Evolutionary conservation across 768 basidiomycete genomes (phyloP).

Genomic region (Pholiota conissans): DNA sequence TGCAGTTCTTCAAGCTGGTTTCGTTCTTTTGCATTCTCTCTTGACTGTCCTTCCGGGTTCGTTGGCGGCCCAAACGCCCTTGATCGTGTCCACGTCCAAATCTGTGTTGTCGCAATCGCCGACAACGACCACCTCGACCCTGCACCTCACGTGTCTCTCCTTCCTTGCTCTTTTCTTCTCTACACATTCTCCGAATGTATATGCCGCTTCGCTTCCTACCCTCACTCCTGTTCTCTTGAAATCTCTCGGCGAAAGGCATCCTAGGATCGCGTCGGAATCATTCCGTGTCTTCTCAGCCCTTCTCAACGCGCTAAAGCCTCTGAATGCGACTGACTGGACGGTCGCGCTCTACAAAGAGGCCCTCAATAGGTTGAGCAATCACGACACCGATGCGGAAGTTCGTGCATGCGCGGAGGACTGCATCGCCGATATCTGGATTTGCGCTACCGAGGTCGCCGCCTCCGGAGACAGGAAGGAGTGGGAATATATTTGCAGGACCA

Average conservation of each 20-base stretch:
- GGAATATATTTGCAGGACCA: slow-evolving; percentile 73
- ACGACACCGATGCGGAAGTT: slow-evolving; percentile 92
- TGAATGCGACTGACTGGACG: slow-evolving; percentile 65
- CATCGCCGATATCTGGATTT: slow-evolving; percentile 86
- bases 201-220: slow-evolving; percentile 56
- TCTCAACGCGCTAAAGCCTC: slow-evolving; percentile 71
- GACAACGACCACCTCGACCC: slow-evolving; percentile 73
- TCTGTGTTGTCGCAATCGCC: slow-evolving; percentile 64
- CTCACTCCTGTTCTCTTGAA: slow-evolving; percentile 77
- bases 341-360: slow-evolving; percentile 77
- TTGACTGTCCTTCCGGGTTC: slow-evolving; percentile 83
- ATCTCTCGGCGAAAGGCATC: slow-evolving; percentile 79
- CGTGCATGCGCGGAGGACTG: slow-evolving; percentile 79
- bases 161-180: slow-evolving; percentile 87
- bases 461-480: slow-evolving; percentile 72
- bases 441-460: slow-evolving; percentile 72
- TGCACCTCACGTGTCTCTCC: slow-evolving; percentile 82
- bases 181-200: slow-evolving; percentile 60
- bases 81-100: slow-evolving; percentile 65
- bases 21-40: slow-evolving; percentile 73
- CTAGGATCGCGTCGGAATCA: slow-evolving; percentile 84
- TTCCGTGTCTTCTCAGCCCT: slow-evolving; percentile 88
- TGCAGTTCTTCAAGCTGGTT: slow-evolving; percentile 82
- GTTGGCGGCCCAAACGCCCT: slow-evolving; percentile 64
- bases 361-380: slow-evolving; percentile 63